A percentile compares a stretch with the other conserved stretches of the same genome.
Evolutionary conservation across 2,329 filamentous ascomycete genomes (phyloP).

Genomic region (Ceratocystis huliohia): DNA sequence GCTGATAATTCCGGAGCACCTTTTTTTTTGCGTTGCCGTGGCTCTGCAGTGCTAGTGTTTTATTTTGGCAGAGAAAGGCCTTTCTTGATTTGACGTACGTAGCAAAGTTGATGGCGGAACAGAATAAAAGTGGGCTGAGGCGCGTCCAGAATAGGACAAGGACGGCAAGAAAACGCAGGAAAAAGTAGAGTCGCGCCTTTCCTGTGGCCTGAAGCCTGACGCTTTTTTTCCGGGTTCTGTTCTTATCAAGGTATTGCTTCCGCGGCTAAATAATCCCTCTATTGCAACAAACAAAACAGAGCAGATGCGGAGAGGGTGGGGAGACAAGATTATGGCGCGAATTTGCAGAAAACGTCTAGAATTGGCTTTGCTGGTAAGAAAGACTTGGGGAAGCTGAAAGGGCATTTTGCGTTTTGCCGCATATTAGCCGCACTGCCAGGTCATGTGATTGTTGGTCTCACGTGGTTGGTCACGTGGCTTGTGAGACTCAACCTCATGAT

Average conservation of each 20-base stretch:
- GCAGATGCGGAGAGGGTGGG: neutral
- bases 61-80: neutral
- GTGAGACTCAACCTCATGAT: constrained; percentile 9
- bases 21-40: neutral
- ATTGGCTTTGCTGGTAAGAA: neutral
- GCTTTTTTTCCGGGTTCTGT: neutral
- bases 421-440: neutral
- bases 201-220: neutral
- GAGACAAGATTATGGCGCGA: neutral
- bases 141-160: constrained; percentile 1
- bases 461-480: neutral
- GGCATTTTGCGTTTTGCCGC: neutral
- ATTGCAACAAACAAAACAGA: neutral
- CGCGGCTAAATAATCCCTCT: neutral
- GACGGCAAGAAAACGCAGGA: neutral
- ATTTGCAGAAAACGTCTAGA: neutral
- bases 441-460: neutral
- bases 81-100: neutral
- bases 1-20: neutral
- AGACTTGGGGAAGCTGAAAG: neutral
- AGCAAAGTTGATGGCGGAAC: neutral
- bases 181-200: neutral
- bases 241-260: neutral
- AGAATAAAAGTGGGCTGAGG: constrained; percentile 6
- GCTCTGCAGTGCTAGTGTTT: neutral